Evolutionary conservation across 495 filamentous ascomycete genomes (phyloP), one percentile per base, ranked within the genome.

Genomic region (Aspergillus bridgeri): DNA sequence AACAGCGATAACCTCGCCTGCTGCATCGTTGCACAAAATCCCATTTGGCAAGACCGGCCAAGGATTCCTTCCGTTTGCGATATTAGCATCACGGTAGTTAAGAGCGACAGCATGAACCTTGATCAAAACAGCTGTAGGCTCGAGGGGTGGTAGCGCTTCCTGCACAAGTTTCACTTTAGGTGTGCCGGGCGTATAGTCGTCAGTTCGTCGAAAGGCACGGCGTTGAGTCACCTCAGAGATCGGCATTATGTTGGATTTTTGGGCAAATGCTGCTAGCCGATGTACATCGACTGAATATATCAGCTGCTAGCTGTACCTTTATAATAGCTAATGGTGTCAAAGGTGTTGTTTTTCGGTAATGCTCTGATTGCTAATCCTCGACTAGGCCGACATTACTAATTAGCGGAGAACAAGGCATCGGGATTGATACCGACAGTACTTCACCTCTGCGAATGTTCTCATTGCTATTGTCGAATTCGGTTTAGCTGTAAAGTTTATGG

Each of bases 61-160:
- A 2, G 75, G 75, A 48, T 74, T 73, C 0, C 63, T 57, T 3
- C 70, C 74, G 29, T 73, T 72, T 0, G 65, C 56, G 46, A 77
- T 77, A 54, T 73, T 72, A 9, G 69, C 70, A 46, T 76, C 76
- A 17, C 72, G 65, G 53, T 76, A 78, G 66, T 81, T 82, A 7
- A 64, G 51, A 1, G 61, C 49, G 6, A 64, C 54, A 25, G 48
- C 29, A 46, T 60, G 57, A 0, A 64, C 57, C 15, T 55, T 68
- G 61, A 81, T 63, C 29, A 81, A 59, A 22, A 77, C 61, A 7
- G 65, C 43, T 7, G 61, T 69, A n/a, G 70, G 68, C 3, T 43
- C 48, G 13, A 72, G 59, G 21, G 68, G 58, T 0, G 61, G 58
- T 8, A 48, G 43, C 3, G 43, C 25, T 56, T 73, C 71, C 0